These are phyloP conservation scores for Berberis vulgaris DNA, from an alignment of 164 flowering plant genomes.

Conservation along the genomic window DNA sequence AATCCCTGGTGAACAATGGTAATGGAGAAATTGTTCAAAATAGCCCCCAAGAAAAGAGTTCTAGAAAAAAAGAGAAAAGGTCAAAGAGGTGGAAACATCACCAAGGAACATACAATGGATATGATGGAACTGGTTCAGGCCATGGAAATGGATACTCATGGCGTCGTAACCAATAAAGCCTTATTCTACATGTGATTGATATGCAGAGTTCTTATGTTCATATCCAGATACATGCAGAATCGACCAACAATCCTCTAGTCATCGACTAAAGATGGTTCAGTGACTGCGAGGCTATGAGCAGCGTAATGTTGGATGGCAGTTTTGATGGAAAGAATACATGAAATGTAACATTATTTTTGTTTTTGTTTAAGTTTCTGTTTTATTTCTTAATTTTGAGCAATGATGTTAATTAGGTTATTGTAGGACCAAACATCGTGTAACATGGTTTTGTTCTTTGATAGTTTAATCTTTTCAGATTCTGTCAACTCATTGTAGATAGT, in stretches of 20 bases:
- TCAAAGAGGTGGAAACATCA: constrained; percentile 11
- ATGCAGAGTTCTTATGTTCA: neutral
- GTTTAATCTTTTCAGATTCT: too few relatives aligned
- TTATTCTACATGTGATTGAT: neutral
- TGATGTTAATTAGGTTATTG: too few relatives aligned
- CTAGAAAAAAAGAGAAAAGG: constrained; percentile 21
- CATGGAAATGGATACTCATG: neutral
- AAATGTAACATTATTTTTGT: too few relatives aligned
- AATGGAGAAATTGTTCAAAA: constrained; percentile 16
- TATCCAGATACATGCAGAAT: neutral
- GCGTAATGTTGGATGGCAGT: too few relatives aligned
- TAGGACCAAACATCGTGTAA: too few relatives aligned
- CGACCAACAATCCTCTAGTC: neutral
- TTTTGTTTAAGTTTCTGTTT: too few relatives aligned
- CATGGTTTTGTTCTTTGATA: too few relatives aligned
- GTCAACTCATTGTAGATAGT: too few relatives aligned
- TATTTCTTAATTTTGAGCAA: too few relatives aligned
- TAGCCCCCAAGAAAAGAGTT: constrained; percentile 21
- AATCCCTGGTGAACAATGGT: constrained; percentile 23
- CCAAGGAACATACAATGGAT: neutral
- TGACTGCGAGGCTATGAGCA: too few relatives aligned
- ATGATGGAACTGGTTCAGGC: neutral
- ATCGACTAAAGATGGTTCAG: too few relatives aligned
- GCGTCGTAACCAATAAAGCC: neutral
- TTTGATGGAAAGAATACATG: too few relatives aligned